Evolutionary conservation across 2,329 filamentous ascomycete genomes (phyloP).

Genomic region (Aspergillus pseudoglaucus): DNA sequence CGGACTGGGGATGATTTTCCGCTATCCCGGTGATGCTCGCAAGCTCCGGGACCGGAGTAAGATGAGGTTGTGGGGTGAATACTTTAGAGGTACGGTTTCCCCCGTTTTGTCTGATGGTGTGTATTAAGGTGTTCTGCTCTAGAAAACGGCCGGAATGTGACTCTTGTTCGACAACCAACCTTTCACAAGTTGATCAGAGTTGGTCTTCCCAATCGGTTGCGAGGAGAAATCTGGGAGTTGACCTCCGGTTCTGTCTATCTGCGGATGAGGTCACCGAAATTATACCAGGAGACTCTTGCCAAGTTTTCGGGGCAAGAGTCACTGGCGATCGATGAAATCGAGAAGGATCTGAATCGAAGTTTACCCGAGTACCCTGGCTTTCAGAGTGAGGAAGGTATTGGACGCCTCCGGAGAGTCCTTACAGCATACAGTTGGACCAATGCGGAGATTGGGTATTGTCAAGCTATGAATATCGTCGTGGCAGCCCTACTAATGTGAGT

Average conservation of each 20-base stretch:
- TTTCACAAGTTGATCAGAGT: constrained; percentile 97
- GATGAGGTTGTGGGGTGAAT: constrained; percentile 96
- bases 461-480: constrained; percentile 99
- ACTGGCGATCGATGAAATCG: constrained; percentile 95
- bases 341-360: constrained; percentile 95
- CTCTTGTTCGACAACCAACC: constrained; percentile 86
- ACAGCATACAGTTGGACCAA: constrained; percentile 98
- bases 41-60: constrained; percentile 93
- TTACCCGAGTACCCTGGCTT: constrained; percentile 96
- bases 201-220: constrained; percentile 82
- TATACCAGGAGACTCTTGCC: constrained; percentile 75
- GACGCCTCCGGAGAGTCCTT: constrained; percentile 76
- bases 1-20: constrained; percentile 84
- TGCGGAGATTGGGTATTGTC: constrained; percentile 92
- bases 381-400: constrained; percentile 92
- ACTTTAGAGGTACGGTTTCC: constrained; percentile 55
- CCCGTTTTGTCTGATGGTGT: constrained; percentile 1
- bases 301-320: constrained; percentile 83
- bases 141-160: constrained; percentile 91
- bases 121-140: constrained; percentile 9
- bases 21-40: constrained; percentile 88
- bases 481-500: constrained; percentile 81
- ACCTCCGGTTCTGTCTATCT: constrained; percentile 87
- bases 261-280: constrained; percentile 73
- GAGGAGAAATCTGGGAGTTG: constrained; percentile 94